Conservation (phyloP, 2,329 filamentous ascomycete genomes). For the Xylaria sp. region DNA sequence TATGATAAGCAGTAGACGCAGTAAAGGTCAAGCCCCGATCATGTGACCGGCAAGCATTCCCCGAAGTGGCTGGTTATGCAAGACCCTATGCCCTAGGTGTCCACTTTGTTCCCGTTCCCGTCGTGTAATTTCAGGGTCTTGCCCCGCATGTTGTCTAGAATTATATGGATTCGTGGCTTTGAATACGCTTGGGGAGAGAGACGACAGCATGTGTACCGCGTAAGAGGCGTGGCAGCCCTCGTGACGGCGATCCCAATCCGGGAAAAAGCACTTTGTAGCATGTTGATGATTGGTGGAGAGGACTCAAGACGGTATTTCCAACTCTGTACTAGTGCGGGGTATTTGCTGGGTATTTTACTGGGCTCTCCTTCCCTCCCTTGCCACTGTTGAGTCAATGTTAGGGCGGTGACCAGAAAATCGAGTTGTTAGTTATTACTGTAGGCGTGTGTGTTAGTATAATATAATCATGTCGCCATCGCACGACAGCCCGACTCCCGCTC, state of each 20-base stretch:
- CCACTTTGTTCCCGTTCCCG: too few species aligned
- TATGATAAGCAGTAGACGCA: too few species aligned
- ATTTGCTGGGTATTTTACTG: not conserved
- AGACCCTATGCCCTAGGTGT: too few species aligned
- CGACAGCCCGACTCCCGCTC: slow-evolving; percentile 40
- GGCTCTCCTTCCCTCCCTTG: not conserved
- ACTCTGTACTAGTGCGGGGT: slow-evolving; percentile 27
- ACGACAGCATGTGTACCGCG: not conserved
- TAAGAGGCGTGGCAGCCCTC: not conserved
- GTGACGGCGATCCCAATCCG: slow-evolving; percentile 28
- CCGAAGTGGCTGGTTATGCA: too few species aligned
- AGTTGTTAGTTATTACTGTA: too few species aligned
- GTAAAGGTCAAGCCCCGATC: too few species aligned
- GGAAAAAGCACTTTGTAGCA: slow-evolving; percentile 22
- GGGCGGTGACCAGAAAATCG: slow-evolving; percentile 28
- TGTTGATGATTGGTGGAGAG: slow-evolving; percentile 30
- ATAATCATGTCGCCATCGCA: slow-evolving; percentile 41
- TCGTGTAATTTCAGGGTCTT: too few species aligned
- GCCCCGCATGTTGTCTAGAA: too few species aligned
- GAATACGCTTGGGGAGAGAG: too few species aligned
- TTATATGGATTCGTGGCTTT: too few species aligned
- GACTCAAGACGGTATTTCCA: slow-evolving; percentile 28
- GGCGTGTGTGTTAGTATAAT: slow-evolving; percentile 1
- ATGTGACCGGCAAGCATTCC: too few species aligned
- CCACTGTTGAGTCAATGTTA: slow-evolving; percentile 1